Evolutionary conservation across 2,329 filamentous ascomycete genomes (phyloP).

Genomic region (Raffaelea ambrosiae): DNA sequence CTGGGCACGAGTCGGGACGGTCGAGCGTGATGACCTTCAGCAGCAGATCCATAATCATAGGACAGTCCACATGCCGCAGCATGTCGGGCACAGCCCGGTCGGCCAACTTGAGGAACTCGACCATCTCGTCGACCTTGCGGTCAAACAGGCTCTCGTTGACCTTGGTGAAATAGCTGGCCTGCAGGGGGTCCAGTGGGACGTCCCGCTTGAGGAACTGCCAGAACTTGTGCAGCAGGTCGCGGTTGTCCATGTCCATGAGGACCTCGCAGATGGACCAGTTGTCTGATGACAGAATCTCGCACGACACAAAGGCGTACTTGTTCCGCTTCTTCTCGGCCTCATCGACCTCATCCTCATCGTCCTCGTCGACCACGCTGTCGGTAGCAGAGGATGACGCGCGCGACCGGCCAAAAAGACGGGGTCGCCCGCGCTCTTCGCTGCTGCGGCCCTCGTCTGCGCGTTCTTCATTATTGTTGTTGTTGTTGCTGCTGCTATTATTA

Average conservation of each 20-base stretch:
- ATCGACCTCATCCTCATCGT: constrained; percentile 66
- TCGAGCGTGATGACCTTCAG: constrained; percentile 96
- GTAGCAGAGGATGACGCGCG: constrained; percentile 44
- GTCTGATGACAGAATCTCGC: constrained; percentile 88
- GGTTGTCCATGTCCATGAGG: constrained; percentile 64
- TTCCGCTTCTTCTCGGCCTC: constrained; percentile 85
- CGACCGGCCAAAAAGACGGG: constrained; percentile 39
- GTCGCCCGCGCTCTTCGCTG: constrained; percentile 28
- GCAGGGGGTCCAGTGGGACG: constrained; percentile 82
- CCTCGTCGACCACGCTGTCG: constrained; percentile 38
- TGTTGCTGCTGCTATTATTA: not conserved
- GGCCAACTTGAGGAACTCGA: constrained; percentile 76
- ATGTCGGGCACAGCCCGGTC: constrained; percentile 77
- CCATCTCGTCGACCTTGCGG: constrained; percentile 97
- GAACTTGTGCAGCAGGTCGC: constrained; percentile 68
- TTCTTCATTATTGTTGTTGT: not conserved
- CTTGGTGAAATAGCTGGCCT: constrained; percentile 97
- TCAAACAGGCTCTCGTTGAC: constrained; percentile 97
- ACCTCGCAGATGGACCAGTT: constrained; percentile 96
- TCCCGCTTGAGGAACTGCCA: constrained; percentile 82
- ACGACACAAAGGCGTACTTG: constrained; percentile 88
- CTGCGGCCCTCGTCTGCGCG: not conserved
- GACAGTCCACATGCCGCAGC: constrained; percentile 89
- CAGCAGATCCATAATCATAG: constrained; percentile 95
- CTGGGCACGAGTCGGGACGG: constrained; percentile 81